Evolutionary conservation across 2,329 filamentous ascomycete genomes (phyloP), one percentile per base, ranked within the genome.

Genomic region (Sporothrix schenckii): DNA sequence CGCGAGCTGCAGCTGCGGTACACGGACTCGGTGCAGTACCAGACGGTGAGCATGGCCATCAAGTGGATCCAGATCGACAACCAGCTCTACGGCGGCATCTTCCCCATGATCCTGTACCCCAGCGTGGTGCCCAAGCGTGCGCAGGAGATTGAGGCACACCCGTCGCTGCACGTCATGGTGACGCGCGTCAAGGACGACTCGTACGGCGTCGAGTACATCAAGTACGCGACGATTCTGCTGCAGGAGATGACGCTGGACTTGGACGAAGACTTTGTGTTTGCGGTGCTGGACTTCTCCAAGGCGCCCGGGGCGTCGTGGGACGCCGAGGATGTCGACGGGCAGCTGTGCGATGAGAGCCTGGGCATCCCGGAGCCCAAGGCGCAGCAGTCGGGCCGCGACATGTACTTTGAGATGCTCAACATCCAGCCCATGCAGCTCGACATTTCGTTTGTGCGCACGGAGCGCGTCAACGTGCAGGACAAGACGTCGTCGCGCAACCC

Each of bases 11-110:
- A 95, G 75, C 82, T 99, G 73, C 93, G 94, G 72, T 97, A 95
- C 80, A 93, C 89, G 70, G 95, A 99, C 77, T 98, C 95, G n/a
- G 87, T 89, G 21, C 83, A 97, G 19, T 97, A 97, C 77, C 95
- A 99, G 80, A 98, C 93, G 0, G 81, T 97, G 72, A 94, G 92
- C 63, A 84, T 95, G 66, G 92, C 93, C 0, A 91, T 98, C 78
- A 98, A 99, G 80, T 99, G 96, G 96, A 95, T 99, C 39, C 95
- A 99, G 80, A 92, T 99, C 75, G 95, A 99, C 80, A 99, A 99
- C 76, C 95, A 99, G 80, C 87, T 99, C 16, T 99, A 99, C 77
- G 96, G 96, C 39, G 95, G 96, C 34, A 94, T 99, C 75, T 99
- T 99, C 85, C 95, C 95, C 0, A 97, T 99, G 81, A 89, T 99